Conservation (phyloP, 140 eudicot species). For the Stevia rebaudiana region DNA sequence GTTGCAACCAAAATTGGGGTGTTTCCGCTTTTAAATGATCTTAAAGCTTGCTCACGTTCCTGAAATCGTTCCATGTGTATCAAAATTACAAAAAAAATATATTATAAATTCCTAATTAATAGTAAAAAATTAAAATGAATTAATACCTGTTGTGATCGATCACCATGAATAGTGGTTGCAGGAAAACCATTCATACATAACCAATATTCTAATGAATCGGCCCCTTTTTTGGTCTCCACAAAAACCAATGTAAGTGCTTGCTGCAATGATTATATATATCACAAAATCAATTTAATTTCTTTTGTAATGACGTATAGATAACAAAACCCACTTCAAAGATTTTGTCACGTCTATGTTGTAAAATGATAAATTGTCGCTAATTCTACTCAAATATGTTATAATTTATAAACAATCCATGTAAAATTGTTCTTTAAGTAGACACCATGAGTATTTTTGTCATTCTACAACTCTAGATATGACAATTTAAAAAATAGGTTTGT, state of each 20-base stretch:
- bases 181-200: slow-evolving; percentile 77
- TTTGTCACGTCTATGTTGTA: background rate
- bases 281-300: background rate
- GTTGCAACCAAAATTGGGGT: slow-evolving; percentile 89
- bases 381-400: background rate
- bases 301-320: background rate
- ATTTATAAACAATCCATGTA: too few species aligned
- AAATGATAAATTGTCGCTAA: background rate
- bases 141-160: slow-evolving; percentile 75
- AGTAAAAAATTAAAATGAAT: background rate
- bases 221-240: slow-evolving; percentile 89
- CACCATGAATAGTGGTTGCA: slow-evolving; percentile 89
- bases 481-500: background rate
- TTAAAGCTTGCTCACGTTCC: slow-evolving; percentile 83
- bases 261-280: slow-evolving; percentile 33
- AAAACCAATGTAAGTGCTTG: slow-evolving; percentile 92
- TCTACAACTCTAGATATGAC: background rate
- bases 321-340: background rate
- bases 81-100: background rate
- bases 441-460: background rate
- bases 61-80: slow-evolving; percentile 26
- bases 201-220: slow-evolving; percentile 91
- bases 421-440: background rate
- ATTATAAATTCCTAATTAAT: background rate
- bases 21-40: slow-evolving; percentile 80